Evolutionary conservation across 176 grass and related monocot species (phyloP).

Genomic region (Canna indica): DNA sequence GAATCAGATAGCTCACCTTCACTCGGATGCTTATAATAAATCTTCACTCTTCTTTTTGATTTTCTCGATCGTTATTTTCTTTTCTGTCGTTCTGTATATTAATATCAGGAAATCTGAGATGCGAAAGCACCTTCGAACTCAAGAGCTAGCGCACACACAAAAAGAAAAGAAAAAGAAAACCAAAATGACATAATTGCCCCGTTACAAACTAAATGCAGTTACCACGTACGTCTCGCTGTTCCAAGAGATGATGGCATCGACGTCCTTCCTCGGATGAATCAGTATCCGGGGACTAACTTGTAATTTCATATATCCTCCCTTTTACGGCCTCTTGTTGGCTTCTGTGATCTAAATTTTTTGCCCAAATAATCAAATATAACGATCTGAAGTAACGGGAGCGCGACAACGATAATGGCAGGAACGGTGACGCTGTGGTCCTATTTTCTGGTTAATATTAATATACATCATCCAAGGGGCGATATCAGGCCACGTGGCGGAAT

Average conservation of each 20-base stretch:
- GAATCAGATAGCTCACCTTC: not conserved
- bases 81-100: no score
- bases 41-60: not conserved
- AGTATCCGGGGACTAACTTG: not conserved
- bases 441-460: not conserved
- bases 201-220: no score
- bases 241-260: no score
- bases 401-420: no score
- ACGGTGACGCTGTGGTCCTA: not conserved
- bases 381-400: no score
- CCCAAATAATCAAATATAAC: no score
- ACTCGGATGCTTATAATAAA: not conserved
- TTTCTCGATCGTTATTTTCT: no score
- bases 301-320: not conserved
- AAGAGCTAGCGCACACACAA: not conserved
- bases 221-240: no score
- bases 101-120: not conserved
- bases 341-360: not conserved
- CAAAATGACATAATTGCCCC: not conserved
- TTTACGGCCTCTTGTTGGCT: not conserved
- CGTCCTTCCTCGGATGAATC: no score
- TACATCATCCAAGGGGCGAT: not conserved
- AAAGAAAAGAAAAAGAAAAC: not conserved
- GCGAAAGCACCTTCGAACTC: not conserved
- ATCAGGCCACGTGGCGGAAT: not conserved